phyloP scores from a whole-genome alignment of 208 protist species.

The Leishmania mexicana region DNA sequence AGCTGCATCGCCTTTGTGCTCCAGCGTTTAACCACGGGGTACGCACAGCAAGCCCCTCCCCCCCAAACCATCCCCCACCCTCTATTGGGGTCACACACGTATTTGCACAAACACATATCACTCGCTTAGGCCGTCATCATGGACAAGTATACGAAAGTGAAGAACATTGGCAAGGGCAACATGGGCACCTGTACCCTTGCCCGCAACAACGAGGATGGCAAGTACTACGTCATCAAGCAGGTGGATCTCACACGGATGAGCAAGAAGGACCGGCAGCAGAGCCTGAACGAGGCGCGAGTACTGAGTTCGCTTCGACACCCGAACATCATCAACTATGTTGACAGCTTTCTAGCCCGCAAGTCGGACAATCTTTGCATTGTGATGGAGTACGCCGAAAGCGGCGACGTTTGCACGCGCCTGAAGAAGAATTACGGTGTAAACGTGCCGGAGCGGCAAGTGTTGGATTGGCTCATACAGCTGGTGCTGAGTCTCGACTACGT shows the following conservation, averaged over 20 bases:
- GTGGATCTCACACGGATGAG: slow-evolving; percentile 89
- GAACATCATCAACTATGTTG: slow-evolving; percentile 95
- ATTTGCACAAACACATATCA: neutral
- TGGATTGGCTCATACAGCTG: slow-evolving; percentile 92
- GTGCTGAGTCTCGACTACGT: slow-evolving; percentile 90
- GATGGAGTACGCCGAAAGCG: slow-evolving; percentile 93
- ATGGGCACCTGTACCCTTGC: slow-evolving; percentile 94
- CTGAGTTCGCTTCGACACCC: slow-evolving; percentile 92
- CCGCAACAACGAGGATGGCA: slow-evolving; percentile 91
- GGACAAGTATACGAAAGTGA: slow-evolving; percentile 92
- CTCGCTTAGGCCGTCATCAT: slow-evolving; percentile 28
- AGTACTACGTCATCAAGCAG: slow-evolving; percentile 95
- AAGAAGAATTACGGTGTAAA: slow-evolving; percentile 81
- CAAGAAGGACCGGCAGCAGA: slow-evolving; percentile 89
- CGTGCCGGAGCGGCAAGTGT: slow-evolving; percentile 82
- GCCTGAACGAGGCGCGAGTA: slow-evolving; percentile 91
- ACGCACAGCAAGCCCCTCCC: neutral
- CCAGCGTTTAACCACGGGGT: neutral
- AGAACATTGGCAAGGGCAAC: slow-evolving; percentile 93
- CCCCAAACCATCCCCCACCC: neutral
- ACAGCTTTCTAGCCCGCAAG: slow-evolving; percentile 90
- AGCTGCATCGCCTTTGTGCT: neutral
- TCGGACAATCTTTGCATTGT: slow-evolving; percentile 93
- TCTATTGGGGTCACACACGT: neutral
- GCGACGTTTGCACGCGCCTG: slow-evolving; percentile 80